Conservation (phyloP, 2,329 filamentous ascomycete genomes). For the Pestalotiopsis fici region DNA sequence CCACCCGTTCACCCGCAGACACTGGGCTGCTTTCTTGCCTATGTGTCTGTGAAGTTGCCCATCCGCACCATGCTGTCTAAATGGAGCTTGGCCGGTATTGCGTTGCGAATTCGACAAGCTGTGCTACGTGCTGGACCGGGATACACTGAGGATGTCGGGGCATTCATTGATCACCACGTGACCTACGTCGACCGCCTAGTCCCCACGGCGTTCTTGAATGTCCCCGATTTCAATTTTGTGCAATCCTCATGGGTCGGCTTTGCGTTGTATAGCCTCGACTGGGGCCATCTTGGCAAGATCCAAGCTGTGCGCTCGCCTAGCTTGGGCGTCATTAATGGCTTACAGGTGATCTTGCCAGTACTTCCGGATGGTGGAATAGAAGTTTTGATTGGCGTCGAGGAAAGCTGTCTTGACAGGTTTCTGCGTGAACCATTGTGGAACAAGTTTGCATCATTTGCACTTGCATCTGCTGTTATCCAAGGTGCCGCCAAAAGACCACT, state of each 20-base stretch:
- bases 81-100: neutral
- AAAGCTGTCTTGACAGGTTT: neutral
- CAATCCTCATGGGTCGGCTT: neutral
- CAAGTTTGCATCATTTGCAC: slow-evolving; percentile 1
- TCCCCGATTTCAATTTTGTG: neutral
- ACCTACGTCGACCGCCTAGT: neutral
- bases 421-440: neutral
- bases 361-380: slow-evolving; percentile 1
- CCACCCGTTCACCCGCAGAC: neutral
- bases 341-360: neutral
- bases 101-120: neutral
- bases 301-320: neutral
- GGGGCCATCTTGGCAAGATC: neutral
- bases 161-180: neutral
- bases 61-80: neutral
- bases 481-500: too few species aligned
- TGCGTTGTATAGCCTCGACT: neutral
- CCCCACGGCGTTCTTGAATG: neutral
- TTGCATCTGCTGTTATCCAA: too few species aligned
- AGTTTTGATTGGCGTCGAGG: neutral
- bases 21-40: slow-evolving; percentile 1
- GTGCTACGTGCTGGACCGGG: neutral
- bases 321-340: neutral
- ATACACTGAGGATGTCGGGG: neutral
- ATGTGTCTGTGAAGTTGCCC: neutral